Conservation (phyloP, 2,329 filamentous ascomycete genomes). For the Geosmithia flava region DNA sequence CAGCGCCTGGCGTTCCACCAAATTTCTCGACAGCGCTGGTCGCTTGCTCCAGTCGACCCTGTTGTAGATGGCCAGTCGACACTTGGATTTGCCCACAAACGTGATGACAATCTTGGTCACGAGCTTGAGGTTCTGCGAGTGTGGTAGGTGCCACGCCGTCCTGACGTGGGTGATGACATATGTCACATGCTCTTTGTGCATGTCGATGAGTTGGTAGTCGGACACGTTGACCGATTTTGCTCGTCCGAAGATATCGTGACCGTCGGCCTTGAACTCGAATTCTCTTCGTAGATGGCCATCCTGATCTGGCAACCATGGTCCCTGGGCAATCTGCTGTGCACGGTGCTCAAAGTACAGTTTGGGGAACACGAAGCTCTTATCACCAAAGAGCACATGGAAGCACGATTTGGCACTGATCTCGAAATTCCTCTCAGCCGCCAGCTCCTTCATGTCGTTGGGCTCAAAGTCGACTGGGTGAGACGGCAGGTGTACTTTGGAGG, state of each 20-base stretch:
- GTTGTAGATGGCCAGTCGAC: conserved; percentile 79
- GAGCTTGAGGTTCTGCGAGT: conserved; percentile 65
- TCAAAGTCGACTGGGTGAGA: conserved; percentile 71
- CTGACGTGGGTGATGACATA: conserved; percentile 52
- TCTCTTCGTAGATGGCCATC: conserved; percentile 59
- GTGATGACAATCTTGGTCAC: conserved; percentile 90
- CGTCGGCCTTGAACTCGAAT: conserved; percentile 68
- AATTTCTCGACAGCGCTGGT: conserved; percentile 45
- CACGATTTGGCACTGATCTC: conserved; percentile 87
- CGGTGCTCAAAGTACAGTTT: conserved; percentile 76
- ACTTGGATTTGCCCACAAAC: conserved; percentile 81
- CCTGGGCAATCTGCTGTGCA: conserved; percentile 70
- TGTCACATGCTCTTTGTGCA: conserved; percentile 62
- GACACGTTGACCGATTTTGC: conserved; percentile 49
- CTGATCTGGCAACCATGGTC: conserved; percentile 67
- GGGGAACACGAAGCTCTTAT: conserved; percentile 90
- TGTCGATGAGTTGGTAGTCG: conserved; percentile 79
- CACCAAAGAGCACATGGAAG: conserved; percentile 93
- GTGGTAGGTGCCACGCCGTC: conserved; percentile 74
- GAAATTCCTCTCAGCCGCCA: conserved; percentile 70
- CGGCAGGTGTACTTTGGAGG: conserved; percentile 69
- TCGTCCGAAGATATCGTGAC: conserved; percentile 51
- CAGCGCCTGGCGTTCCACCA: conserved; percentile 60
- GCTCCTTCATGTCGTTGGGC: conserved; percentile 66
- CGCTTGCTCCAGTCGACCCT: conserved; percentile 76